phyloP scores from a whole-genome alignment of 208 protist species.

The Acanthamoeba triangularis region DNA sequence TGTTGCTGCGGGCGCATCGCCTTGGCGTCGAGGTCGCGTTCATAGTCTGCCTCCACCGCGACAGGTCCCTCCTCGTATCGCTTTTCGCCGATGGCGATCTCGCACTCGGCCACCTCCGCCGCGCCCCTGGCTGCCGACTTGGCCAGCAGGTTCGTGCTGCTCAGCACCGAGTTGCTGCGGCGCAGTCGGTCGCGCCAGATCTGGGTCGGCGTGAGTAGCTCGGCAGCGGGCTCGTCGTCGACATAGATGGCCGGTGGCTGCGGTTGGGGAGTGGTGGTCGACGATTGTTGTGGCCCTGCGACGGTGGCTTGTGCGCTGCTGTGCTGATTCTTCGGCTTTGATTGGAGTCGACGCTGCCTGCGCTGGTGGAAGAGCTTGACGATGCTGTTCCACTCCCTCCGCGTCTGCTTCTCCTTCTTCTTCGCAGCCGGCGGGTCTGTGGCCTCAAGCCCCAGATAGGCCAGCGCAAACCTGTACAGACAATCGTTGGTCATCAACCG shows the following conservation, averaged over 20 bases:
- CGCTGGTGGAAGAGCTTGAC: neutral
- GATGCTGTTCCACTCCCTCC: neutral
- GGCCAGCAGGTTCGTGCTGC: neutral
- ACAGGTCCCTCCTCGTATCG: neutral
- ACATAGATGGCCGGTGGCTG: neutral
- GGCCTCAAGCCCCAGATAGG: constrained; percentile 12
- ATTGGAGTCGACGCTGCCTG: neutral
- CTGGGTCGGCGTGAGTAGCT: neutral
- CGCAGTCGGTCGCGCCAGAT: neutral
- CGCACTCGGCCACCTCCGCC: neutral
- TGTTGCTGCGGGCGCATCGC: neutral
- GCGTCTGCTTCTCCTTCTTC: neutral
- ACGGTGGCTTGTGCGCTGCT: neutral
- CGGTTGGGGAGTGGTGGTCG: too few relatives aligned
- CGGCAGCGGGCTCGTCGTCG: neutral
- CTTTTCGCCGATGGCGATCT: neutral
- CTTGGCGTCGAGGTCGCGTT: neutral
- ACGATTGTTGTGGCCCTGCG: too few relatives aligned
- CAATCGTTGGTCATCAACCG: neutral
- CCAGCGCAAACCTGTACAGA: neutral
- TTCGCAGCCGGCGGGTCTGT: neutral
- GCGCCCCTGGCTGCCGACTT: neutral
- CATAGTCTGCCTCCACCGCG: neutral
- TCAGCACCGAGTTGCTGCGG: neutral
- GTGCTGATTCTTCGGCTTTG: neutral